These are phyloP conservation scores for Fraxinus anomala DNA, from an alignment of 257 asterid species.

Conservation along the genomic window DNA sequence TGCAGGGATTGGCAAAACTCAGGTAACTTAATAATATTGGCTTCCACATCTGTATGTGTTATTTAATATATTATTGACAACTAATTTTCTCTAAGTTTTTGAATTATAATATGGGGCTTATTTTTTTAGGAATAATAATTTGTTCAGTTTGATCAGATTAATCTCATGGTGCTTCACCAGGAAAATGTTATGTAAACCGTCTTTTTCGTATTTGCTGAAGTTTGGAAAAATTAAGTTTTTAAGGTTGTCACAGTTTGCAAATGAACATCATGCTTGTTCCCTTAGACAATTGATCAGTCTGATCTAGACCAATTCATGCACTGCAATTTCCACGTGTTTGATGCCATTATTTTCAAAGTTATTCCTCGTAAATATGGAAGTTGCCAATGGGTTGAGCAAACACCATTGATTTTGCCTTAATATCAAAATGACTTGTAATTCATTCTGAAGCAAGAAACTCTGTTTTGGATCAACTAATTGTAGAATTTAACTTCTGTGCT, in stretches of 20 bases:
- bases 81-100: slow-evolving; percentile 11
- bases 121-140: background rate
- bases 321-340: background rate
- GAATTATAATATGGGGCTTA: background rate
- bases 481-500: background rate
- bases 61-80: background rate
- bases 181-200: background rate
- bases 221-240: background rate
- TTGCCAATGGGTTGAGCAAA: background rate
- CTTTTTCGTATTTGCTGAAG: background rate
- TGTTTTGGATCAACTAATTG: background rate
- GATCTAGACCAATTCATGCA: background rate
- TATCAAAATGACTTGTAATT: background rate
- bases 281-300: background rate
- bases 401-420: background rate
- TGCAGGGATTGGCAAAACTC: slow-evolving; percentile 92
- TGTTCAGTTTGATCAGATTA: background rate
- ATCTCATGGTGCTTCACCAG: background rate
- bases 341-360: background rate
- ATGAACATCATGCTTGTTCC: background rate
- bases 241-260: background rate
- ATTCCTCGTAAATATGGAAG: background rate
- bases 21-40: slow-evolving; percentile 38
- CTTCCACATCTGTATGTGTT: background rate
- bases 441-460: background rate